Evolutionary conservation across 257 asterid species (phyloP), one percentile per base, ranked within the genome.

Genomic region (Apocynum venetum): DNA sequence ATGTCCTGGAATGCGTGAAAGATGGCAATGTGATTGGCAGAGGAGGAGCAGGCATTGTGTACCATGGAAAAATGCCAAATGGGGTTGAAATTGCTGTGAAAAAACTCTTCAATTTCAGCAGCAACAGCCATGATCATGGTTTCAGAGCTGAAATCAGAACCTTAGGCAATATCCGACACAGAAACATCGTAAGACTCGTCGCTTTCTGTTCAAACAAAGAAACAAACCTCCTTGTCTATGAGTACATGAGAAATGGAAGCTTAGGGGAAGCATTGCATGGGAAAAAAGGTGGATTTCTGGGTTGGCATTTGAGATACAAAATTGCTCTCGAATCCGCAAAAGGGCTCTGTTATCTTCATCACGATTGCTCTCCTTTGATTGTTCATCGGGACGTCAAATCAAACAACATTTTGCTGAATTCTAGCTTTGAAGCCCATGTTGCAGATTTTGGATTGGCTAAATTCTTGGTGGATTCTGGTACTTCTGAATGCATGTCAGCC

Each of bases 361-460:
- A 92, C 36, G 98, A 95, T 69, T 95, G 98, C 81, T 88, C 92
- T 56, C 98, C 98, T 0, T 76, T 95, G 93, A 95, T 95, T 60
- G 87, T 95, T 43, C 98, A 95, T 36, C 78, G 98, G 51, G 98
- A 95, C 35, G 98, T 95, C 15, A 95, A 95, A 82, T 90, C 98
- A 40, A 95, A 95, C 78, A 95, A 95, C 41, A 95, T 95, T 47
- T 57, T 95, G 80, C 71, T 95, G 85, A 82, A 90, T 77, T 91
- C 98, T 8, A 87, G 81, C 57, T 92, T 87, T 20, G 98, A 95
- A 82, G 98, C 98, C 56, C 98, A 91, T 63, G 98, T 95, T 40
- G 98, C 98, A 0, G 98, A 95, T 83, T 95, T 95, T 55, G 98
- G 99, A 41, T 74, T 95, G 80, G 99, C 99, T 3, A 95, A 91